Conservation (phyloP, 1,139 yeast genomes). For the Arxiozyma slooffiae region DNA sequence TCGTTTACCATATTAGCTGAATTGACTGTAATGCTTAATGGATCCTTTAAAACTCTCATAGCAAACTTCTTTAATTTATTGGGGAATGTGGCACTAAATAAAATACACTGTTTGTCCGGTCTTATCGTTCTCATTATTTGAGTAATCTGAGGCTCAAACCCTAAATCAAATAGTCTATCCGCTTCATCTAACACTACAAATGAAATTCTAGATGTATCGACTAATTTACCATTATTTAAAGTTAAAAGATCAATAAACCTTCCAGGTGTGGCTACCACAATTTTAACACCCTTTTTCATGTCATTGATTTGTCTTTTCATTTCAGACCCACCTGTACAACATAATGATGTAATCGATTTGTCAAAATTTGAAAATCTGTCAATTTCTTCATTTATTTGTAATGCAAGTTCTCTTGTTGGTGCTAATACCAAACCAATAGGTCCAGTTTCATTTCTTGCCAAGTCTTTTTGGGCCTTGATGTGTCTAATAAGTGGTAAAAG, state of each 20-base stretch:
- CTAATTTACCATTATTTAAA: conserved; percentile 71
- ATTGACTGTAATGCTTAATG: conserved; percentile 74
- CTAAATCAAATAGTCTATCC: conserved; percentile 93
- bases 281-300: conserved; percentile 66
- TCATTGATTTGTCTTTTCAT: conserved; percentile 75
- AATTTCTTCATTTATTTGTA: conserved; percentile 70
- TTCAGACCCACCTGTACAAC: conserved; percentile 93
- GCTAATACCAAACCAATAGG: conserved; percentile 77
- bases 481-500: conserved; percentile 78
- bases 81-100: conserved; percentile 94
- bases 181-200: conserved; percentile 91
- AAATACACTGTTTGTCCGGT: conserved; percentile 84
- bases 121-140: conserved; percentile 70
- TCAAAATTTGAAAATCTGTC: conserved; percentile 45
- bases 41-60: conserved; percentile 46
- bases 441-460: conserved; percentile 46
- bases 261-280: conserved; percentile 93
- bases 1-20: conserved; percentile 76
- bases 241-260: conserved; percentile 81
- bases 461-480: conserved; percentile 56
- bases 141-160: conserved; percentile 92
- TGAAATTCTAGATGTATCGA: conserved; percentile 60
- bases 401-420: conserved; percentile 88
- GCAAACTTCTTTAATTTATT: conserved; percentile 70
- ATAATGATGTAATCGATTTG: conserved; percentile 43